Conservation (phyloP, 2,329 filamentous ascomycete species). For the Talaromyces albobiverticillius region DNA sequence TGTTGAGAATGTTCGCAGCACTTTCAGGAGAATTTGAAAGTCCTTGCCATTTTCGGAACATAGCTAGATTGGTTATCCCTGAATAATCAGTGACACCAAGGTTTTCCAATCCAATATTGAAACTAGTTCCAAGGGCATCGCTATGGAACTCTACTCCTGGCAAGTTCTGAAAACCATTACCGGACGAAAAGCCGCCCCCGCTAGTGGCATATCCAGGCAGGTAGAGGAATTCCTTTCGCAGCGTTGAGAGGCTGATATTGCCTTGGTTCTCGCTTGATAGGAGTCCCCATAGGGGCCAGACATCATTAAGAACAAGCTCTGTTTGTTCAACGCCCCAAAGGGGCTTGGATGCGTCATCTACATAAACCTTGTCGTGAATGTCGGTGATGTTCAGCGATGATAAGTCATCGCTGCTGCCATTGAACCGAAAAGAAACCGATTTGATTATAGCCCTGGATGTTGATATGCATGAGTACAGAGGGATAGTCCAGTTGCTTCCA, state of each 20-base stretch:
- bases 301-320: conserved; percentile 22
- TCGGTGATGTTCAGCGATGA: conserved; percentile 31
- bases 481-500: conserved; percentile 42
- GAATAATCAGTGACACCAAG: conserved; percentile 33
- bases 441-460: conserved; percentile 46
- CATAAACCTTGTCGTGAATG: conserved; percentile 38
- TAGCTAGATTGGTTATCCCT: conserved; percentile 37
- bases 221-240: conserved; percentile 29
- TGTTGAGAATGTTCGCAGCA: conserved; percentile 38
- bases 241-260: conserved; percentile 31
- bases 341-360: conserved; percentile 27
- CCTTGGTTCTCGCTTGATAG: conserved; percentile 29
- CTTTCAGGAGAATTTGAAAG: conserved; percentile 26
- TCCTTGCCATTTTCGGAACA: conserved; percentile 42
- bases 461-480: conserved; percentile 46
- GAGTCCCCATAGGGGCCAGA: conserved; percentile 42
- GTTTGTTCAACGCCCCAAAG: conserved; percentile 40
- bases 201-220: conserved; percentile 21
- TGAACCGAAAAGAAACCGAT: conserved; percentile 43
- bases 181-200: background rate
- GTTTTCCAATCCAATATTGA: conserved; percentile 21
- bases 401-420: conserved; percentile 39
- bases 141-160: background rate
- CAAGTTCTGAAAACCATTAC: conserved; percentile 16
- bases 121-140: background rate